A percentile compares a stretch with the other conserved stretches of the same genome.
These are phyloP conservation scores for Diplosphaera chodatii DNA, from an alignment of 139 green algal genomes.

Conservation along the genomic window DNA sequence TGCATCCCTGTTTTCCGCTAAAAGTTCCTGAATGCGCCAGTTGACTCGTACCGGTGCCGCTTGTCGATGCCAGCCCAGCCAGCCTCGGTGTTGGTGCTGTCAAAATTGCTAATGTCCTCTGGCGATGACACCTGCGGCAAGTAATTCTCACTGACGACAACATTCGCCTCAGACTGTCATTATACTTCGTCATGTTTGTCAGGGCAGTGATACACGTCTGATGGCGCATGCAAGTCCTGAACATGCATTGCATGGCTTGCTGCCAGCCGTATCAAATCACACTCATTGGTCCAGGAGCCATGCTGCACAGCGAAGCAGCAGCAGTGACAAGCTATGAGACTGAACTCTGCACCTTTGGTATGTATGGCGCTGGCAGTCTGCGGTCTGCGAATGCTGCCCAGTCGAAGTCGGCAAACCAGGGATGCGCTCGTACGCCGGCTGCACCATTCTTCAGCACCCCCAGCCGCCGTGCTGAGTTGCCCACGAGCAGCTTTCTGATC, in stretches of 20 bases:
- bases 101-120: slow-evolving; percentile 59
- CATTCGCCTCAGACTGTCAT: no score
- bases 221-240: no score
- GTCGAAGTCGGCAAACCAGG: slow-evolving; percentile 87
- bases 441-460: slow-evolving; percentile 53
- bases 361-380: slow-evolving; percentile 58
- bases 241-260: not conserved
- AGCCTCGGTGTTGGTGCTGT: slow-evolving; percentile 16
- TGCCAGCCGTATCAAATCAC: no score
- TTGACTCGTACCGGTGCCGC: slow-evolving; percentile 45
- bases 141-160: no score
- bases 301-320: no score
- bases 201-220: no score
- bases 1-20: slow-evolving; percentile 12
- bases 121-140: slow-evolving; percentile 33
- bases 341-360: slow-evolving; percentile 45
- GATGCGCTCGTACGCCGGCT: slow-evolving; percentile 71
- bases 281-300: no score
- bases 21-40: slow-evolving; percentile 56
- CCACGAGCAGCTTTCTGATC: slow-evolving; percentile 66
- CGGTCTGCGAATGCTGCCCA: slow-evolving; percentile 65
- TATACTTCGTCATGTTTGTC: no score
- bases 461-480: slow-evolving; percentile 61
- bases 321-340: no score
- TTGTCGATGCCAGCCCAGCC: not conserved